Evolutionary conservation across 2,329 filamentous ascomycete genomes (phyloP).

Genomic region (Arthrobotrys iridis): DNA sequence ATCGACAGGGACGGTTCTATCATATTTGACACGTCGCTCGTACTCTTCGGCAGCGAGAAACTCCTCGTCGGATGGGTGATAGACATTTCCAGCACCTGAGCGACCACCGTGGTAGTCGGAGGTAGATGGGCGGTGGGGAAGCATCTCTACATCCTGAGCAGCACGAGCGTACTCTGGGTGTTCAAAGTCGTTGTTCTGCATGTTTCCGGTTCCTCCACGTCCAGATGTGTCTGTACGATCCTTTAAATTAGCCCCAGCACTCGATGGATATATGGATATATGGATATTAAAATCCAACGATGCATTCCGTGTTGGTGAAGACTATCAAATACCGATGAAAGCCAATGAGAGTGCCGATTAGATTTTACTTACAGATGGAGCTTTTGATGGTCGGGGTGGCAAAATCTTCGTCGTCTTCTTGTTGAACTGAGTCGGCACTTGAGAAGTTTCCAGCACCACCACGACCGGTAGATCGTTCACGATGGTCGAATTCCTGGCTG

Average conservation of each 20-base stretch:
- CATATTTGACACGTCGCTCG: conserved; percentile 55
- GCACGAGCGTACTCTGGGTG: conserved; percentile 75
- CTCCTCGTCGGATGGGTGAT: conserved; percentile 65
- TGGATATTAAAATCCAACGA: conserved; percentile 22
- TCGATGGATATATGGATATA: background rate
- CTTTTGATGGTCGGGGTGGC: conserved; percentile 84
- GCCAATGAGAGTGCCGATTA: no score
- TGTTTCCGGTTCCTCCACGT: conserved; percentile 71
- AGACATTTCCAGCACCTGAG: conserved; percentile 78
- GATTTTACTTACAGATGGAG: conserved; percentile 71
- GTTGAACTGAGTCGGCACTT: conserved; percentile 59
- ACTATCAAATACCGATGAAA: background rate
- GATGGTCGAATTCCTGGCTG: conserved; percentile 43
- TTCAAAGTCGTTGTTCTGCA: conserved; percentile 78
- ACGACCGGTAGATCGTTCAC: conserved; percentile 55
- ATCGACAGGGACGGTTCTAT: conserved; percentile 55
- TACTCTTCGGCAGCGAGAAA: conserved; percentile 61
- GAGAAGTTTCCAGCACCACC: conserved; percentile 65
- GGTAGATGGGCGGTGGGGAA: conserved; percentile 69
- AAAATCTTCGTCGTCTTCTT: conserved; percentile 69
- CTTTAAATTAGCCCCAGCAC: conserved; percentile 5
- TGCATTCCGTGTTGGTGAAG: background rate
- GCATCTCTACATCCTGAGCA: conserved; percentile 81
- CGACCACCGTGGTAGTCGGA: conserved; percentile 75
- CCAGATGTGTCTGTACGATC: conserved; percentile 40